Base-by-base conservation (phyloP, 306 rosid genomes). In the Coriaria nepalensis region DNA sequence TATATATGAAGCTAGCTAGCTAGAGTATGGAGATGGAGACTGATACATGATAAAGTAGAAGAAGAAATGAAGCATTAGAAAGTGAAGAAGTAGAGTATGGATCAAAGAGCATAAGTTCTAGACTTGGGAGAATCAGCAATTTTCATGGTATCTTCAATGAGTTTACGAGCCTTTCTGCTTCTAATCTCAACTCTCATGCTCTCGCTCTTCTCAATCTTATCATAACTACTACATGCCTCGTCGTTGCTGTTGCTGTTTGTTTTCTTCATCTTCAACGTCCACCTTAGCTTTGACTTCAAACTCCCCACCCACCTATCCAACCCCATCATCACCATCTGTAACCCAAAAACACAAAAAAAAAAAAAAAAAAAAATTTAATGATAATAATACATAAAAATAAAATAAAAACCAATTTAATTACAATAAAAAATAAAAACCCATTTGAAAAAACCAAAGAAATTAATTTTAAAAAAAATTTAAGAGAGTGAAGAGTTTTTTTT, bases 161-260 rank as follows among this genome's bases (percentile, higher is more conserved):
- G 74, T 71, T 81, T 85, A 53, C 72, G 69, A 47, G 98, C 95
- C 49, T 85, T 90, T 42, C 63, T 85, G 76, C 98, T 90, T 53
- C 78, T 68, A 4, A 90, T 90, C 74, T 90, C 97, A 37, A 84
- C 76, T 62, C 97, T 77, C 97, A 90, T 90, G 45, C 97, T 90
- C 6, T 90, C 97, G 56, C 97, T 90, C 78, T 90, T 90, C 62
- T 79, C 98, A 47, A 90, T 63, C 87, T 85, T 81, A 64, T 85
- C 77, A 37, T 90, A 87, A 13, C 29, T 20, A 20, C 2, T 3
- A 1, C 29, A 20, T 1, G 1, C 29, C 29, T 20, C 3, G 3
- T 20, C 29, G 2, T 20, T 20, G 29, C 29, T 20, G 29, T 20
- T 20, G 29, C 29, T 20, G 29, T 10, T 32, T n/a, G 71, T 59